Conservation (phyloP, 495 filamentous ascomycete species). For the Annulohypoxylon nitens region DNA sequence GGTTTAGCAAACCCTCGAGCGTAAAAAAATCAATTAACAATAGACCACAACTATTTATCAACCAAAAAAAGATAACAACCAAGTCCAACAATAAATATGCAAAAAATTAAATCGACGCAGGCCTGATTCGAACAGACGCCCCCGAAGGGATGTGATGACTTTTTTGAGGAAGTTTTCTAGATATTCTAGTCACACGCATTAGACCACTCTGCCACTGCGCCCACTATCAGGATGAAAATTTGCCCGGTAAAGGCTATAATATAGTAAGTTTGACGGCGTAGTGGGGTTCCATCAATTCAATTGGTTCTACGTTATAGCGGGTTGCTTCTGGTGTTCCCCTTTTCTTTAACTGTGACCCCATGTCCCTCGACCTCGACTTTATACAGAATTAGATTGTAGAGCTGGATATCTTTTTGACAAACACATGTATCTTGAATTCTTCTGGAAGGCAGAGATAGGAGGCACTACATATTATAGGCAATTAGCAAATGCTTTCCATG, state of each 20-base stretch:
- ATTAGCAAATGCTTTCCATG: too few relatives aligned
- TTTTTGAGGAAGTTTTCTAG: not conserved
- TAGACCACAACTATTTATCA: too few relatives aligned
- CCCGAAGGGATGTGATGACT: slow-evolving; percentile 41
- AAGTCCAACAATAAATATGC: not conserved
- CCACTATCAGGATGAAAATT: not conserved
- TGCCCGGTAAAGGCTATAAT: not conserved
- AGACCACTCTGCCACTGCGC: slow-evolving; percentile 45
- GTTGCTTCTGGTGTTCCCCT: not conserved
- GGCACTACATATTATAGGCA: too few relatives aligned
- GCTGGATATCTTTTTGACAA: too few relatives aligned
- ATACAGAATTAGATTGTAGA: too few relatives aligned
- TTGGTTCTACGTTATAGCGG: not conserved
- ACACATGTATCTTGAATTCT: too few relatives aligned
- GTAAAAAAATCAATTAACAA: not conserved
- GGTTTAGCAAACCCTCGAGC: too few relatives aligned
- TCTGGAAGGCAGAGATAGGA: too few relatives aligned
- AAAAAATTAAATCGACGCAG: slow-evolving; percentile 30
- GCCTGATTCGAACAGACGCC: slow-evolving; percentile 47
- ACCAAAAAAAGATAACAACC: too few relatives aligned
- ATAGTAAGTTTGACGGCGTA: not conserved
- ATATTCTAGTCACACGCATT: slow-evolving; percentile 42
- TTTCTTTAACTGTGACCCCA: not conserved
- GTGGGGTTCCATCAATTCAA: not conserved
- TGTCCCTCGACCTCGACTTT: too few relatives aligned